These are phyloP conservation scores for Craterostigma plantagineum DNA, from an alignment of 257 asterid species.

Conservation along the genomic window DNA sequence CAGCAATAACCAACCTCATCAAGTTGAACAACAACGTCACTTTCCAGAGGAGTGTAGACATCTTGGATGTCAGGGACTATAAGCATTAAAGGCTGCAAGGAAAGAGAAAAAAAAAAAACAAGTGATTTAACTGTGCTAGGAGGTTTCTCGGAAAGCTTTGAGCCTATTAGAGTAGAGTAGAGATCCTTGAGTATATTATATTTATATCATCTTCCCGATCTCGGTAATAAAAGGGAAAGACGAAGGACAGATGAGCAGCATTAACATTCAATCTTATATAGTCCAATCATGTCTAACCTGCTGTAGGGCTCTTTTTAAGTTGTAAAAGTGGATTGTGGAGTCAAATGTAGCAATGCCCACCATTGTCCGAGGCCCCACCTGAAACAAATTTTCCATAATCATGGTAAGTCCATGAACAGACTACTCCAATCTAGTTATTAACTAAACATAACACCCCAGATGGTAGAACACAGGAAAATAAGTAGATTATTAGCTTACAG, in stretches of 20 bases:
- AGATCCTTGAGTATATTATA: no score
- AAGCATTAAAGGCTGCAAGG: slow-evolving; percentile 90
- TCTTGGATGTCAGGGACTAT: slow-evolving; percentile 95
- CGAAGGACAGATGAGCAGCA: no score
- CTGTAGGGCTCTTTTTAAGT: slow-evolving; percentile 68
- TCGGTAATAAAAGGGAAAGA: no score
- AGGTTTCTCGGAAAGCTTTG: no score
- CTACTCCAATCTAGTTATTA: no score
- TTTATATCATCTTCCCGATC: no score
- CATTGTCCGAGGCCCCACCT: slow-evolving; percentile 91
- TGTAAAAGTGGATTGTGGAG: slow-evolving; percentile 86
- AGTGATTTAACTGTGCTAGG: no score
- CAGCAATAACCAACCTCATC: slow-evolving; percentile 49
- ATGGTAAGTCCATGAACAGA: no score
- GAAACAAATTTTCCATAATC: no score
- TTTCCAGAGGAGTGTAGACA: slow-evolving; percentile 88
- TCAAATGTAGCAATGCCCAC: slow-evolving; percentile 97
- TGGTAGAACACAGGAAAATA: no score
- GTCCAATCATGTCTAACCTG: slow-evolving; percentile 34
- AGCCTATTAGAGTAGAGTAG: no score
- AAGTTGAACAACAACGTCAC: slow-evolving; percentile 81
- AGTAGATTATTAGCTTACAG: slow-evolving; percentile 62
- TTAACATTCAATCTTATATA: slow-evolving; percentile 2
- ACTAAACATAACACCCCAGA: no score
- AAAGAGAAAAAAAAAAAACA: slow-evolving; percentile 8